These are phyloP conservation scores for Neurospora intermedia DNA, from an alignment of 495 filamentous ascomycete species.

Conservation along the genomic window DNA sequence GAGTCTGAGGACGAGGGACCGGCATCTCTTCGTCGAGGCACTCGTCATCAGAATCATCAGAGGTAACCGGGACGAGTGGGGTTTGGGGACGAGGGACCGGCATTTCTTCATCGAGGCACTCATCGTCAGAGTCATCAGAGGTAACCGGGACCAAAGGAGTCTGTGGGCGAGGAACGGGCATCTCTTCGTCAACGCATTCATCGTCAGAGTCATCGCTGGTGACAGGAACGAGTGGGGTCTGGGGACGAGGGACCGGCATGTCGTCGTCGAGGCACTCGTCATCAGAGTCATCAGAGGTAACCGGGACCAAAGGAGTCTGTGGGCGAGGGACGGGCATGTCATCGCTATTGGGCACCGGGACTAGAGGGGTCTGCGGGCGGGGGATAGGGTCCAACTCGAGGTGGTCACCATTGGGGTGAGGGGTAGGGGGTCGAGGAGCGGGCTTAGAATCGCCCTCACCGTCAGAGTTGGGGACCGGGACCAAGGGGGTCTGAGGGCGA, in stretches of 20 bases:
- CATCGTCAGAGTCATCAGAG: background rate
- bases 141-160: background rate
- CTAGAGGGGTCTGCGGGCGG: background rate
- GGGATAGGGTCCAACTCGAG: background rate
- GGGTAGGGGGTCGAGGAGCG: background rate
- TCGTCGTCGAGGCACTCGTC: background rate
- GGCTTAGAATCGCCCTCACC: background rate
- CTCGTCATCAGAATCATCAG: too few relatives aligned
- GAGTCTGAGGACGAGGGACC: background rate
- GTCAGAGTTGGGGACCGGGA: background rate
- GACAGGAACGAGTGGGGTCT: background rate
- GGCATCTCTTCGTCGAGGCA: background rate
- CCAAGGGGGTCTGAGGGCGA: background rate
- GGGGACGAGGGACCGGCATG: background rate
- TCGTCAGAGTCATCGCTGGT: background rate
- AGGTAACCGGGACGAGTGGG: background rate
- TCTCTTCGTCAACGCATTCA: background rate
- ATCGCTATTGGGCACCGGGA: background rate
- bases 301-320: background rate
- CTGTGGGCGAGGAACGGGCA: background rate
- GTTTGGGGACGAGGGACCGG: background rate
- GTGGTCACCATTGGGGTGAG: background rate
- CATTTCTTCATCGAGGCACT: background rate
- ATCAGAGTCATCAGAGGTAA: background rate
- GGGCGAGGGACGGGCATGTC: background rate